A percentile compares a stretch with the other conserved stretches of the same genome.
phyloP scores from a whole-genome alignment of 805 yeast species.

The Komagataella phaffii region DNA sequence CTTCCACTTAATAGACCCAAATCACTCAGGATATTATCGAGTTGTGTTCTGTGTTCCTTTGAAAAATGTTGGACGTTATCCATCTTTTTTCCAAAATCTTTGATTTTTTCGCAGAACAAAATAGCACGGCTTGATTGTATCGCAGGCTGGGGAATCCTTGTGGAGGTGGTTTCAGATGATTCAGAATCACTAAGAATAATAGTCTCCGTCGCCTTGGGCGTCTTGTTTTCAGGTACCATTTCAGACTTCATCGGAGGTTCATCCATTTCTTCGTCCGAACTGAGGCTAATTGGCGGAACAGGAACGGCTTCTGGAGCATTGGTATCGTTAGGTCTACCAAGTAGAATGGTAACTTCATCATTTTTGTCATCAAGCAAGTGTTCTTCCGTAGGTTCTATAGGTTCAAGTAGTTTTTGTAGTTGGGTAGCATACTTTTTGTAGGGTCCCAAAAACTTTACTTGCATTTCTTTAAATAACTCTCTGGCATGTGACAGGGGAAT shows the following conservation, averaged over 20 bases:
- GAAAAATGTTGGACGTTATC: too few species aligned
- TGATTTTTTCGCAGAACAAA: not conserved
- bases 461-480: slow-evolving; percentile 4
- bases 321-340: not conserved
- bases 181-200: not conserved
- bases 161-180: not conserved
- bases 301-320: not conserved
- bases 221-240: not conserved
- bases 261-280: not conserved
- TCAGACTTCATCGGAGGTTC: not conserved
- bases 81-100: not conserved
- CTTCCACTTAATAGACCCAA: not conserved
- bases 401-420: not conserved
- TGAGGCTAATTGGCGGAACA: not conserved
- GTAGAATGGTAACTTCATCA: not conserved
- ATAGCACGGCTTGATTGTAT: not conserved
- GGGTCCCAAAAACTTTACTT: not conserved
- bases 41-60: not conserved
- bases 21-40: not conserved
- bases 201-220: not conserved
- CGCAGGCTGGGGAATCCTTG: not conserved
- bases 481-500: slow-evolving; percentile 10
- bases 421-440: not conserved
- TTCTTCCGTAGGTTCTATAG: not conserved
- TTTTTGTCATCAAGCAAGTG: not conserved